Evolutionary conservation across 2,329 filamentous ascomycete species (phyloP).

Genomic region (Neophaeococcomyces aloes): DNA sequence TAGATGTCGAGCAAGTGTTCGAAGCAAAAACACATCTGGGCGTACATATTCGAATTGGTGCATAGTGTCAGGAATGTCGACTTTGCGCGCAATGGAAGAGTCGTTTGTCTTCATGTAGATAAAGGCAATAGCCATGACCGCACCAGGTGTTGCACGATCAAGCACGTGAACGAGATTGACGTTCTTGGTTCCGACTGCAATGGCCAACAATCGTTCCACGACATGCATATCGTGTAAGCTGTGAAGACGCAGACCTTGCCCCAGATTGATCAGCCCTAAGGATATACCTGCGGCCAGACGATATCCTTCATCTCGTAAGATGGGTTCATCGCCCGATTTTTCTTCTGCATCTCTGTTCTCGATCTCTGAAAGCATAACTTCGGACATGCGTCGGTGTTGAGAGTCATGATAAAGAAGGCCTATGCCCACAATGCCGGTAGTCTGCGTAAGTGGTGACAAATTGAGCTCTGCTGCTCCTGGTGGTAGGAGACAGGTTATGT

Average conservation of each 20-base stretch:
- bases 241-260: slow-evolving; percentile 75
- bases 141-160: slow-evolving; percentile 86
- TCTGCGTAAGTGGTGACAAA: slow-evolving; percentile 83
- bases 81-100: slow-evolving; percentile 72
- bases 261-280: slow-evolving; percentile 87
- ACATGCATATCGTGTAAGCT: slow-evolving; percentile 90
- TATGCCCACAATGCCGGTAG: slow-evolving; percentile 93
- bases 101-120: slow-evolving; percentile 98
- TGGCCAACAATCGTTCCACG: slow-evolving; percentile 72
- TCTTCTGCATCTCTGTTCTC: slow-evolving; percentile 79
- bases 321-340: slow-evolving; percentile 55
- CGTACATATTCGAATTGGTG: slow-evolving; percentile 93
- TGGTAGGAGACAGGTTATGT: slow-evolving; percentile 89
- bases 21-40: slow-evolving; percentile 80
- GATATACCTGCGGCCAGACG: slow-evolving; percentile 87
- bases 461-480: slow-evolving; percentile 89
- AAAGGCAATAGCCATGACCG: slow-evolving; percentile 76
- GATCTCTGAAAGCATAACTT: slow-evolving; percentile 97
- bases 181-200: slow-evolving; percentile 81
- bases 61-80: slow-evolving; percentile 81
- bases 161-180: slow-evolving; percentile 87
- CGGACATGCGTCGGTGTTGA: slow-evolving; percentile 95
- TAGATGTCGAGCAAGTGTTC: slow-evolving; percentile 78
- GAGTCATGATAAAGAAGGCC: slow-evolving; percentile 88
- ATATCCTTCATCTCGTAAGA: slow-evolving; percentile 88